Conservation (phyloP, 495 filamentous ascomycete species). For the Aspergillus kassunensis region DNA sequence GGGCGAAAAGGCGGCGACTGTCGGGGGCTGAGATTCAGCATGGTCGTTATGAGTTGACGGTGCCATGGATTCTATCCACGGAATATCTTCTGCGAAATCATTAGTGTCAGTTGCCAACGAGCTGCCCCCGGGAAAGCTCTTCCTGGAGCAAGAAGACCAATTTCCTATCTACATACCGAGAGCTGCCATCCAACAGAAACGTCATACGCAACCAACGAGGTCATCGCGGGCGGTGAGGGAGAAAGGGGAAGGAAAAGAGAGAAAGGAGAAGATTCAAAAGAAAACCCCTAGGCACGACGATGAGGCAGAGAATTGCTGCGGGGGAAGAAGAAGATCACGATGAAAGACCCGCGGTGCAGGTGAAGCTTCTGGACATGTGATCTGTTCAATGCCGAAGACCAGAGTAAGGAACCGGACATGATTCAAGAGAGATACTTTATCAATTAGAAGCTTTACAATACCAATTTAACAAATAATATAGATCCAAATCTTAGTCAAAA, state of each 20-base stretch:
- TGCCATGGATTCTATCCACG: constrained; percentile 62
- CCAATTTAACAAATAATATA: too few relatives aligned
- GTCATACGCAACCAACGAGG: constrained; percentile 30
- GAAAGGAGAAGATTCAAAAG: constrained; percentile 9
- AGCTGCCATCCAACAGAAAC: constrained; percentile 58
- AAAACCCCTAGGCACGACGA: constrained; percentile 8
- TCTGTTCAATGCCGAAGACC: background rate
- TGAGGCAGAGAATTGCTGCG: constrained; percentile 4
- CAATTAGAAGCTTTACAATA: too few relatives aligned
- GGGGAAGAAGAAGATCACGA: constrained; percentile 12
- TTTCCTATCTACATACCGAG: constrained; percentile 51
- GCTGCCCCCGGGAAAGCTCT: background rate
- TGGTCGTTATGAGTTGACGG: constrained; percentile 41
- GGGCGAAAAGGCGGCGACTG: constrained; percentile 83
- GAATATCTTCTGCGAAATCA: constrained; percentile 48
- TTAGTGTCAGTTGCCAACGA: constrained; percentile 14
- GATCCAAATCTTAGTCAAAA: too few relatives aligned
- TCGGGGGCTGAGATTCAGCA: constrained; percentile 57
- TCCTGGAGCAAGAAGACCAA: too few relatives aligned
- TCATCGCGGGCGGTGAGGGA: constrained; percentile 28
- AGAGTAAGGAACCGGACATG: too few relatives aligned
- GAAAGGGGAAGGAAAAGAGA: constrained; percentile 8
- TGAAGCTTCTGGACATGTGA: constrained; percentile 27
- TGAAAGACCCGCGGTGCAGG: constrained; percentile 12
- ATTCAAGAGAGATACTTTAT: too few relatives aligned